A percentile compares a stretch with the other conserved stretches of the same genome.
Conservation (phyloP, 371 early-diverging fungal genomes). For the Capniomyces stellatus region DNA sequence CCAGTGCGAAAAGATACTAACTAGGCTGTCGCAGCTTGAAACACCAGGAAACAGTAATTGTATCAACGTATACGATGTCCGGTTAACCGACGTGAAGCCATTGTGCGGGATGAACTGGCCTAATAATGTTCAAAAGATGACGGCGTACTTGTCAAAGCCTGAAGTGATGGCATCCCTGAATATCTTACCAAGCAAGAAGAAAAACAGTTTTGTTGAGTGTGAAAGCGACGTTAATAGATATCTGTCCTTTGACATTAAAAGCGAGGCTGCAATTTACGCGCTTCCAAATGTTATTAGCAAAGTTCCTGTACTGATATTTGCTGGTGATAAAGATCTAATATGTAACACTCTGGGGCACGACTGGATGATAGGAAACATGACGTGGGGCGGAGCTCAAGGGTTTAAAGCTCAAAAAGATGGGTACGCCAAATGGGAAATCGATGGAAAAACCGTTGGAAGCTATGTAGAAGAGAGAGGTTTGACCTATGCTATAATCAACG, state of each 20-base stretch:
- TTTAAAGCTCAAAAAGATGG: slow-evolving; percentile 2
- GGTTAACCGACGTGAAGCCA: slow-evolving; percentile 18
- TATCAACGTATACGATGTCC: slow-evolving; percentile 23
- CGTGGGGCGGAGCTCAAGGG: slow-evolving; percentile 22
- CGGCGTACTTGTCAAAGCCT: slow-evolving; percentile 17
- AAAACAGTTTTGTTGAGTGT: slow-evolving; percentile 18
- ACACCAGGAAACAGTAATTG: slow-evolving; percentile 13
- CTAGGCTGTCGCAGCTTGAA: slow-evolving; percentile 9
- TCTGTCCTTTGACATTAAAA: slow-evolving; percentile 7
- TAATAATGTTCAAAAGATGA: slow-evolving; percentile 12
- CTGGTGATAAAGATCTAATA: slow-evolving; percentile 24
- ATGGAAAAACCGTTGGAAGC: slow-evolving; percentile 8
- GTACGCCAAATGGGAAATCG: slow-evolving; percentile 16
- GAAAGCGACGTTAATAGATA: slow-evolving; percentile 6
- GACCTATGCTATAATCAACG: slow-evolving; percentile 22
- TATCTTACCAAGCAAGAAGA: slow-evolving; percentile 7
- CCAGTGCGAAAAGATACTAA: slow-evolving; percentile 15
- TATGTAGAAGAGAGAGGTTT: slow-evolving; percentile 20
- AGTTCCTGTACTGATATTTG: slow-evolving; percentile 22
- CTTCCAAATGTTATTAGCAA: slow-evolving; percentile 13
- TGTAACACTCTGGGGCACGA: slow-evolving; percentile 27
- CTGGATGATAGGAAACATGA: slow-evolving; percentile 20
- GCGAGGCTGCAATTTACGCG: slow-evolving; percentile 10
- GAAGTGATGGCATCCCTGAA: slow-evolving; percentile 26
- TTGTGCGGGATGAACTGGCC: slow-evolving; percentile 29